Evolutionary conservation across 2,329 filamentous ascomycete species (phyloP), one percentile per base, ranked within the genome.

Genomic region (Trichophyton rubrum): DNA sequence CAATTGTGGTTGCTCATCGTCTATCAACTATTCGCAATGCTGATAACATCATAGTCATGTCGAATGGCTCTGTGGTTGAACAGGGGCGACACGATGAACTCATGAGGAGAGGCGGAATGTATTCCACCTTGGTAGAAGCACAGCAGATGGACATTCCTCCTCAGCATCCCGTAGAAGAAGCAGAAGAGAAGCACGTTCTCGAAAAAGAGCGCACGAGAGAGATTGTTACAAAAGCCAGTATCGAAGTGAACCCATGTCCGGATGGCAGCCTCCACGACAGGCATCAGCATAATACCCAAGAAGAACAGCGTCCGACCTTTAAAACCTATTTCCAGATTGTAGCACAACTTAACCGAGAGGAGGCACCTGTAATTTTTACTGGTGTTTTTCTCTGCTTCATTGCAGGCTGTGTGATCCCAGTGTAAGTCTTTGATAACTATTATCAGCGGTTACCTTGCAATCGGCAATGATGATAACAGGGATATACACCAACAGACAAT

Each of bases 381-480:
- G 49, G 49, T 15, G 11, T 53, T 45, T 55, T 41, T 59, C 62
- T 38, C 62, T 93, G 66, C 89, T 89, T 0, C 88, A 93, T 69
- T 87, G 90, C 64, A 95, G 95, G 71, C 84, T 95, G 62, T 80
- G 78, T 3, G 72, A 78, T 13, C 79, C 93, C 0, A 87, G 89
- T 0, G 84, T 93, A 64, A 86, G 86, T 9, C 95, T 93, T 67
- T 17, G 80, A 90, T 65, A 95, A 11, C 49, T 30, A 9, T 20
- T 22, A 20, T 47, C 9, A 8, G 20, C 22, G 22, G 27, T 13
- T 30, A 30, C 7, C 9, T 3, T 53, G 27, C 24, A 17, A 53
- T 4, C 15, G 5, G 27, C 5, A 22, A 30, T 53, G 13, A 30
- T 53, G 15, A 33, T 38, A 38, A 38, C 33, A 13, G 33, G 11